Base-by-base conservation (phyloP, 2,329 filamentous ascomycete genomes). In the Botrytis cinerea region DNA sequence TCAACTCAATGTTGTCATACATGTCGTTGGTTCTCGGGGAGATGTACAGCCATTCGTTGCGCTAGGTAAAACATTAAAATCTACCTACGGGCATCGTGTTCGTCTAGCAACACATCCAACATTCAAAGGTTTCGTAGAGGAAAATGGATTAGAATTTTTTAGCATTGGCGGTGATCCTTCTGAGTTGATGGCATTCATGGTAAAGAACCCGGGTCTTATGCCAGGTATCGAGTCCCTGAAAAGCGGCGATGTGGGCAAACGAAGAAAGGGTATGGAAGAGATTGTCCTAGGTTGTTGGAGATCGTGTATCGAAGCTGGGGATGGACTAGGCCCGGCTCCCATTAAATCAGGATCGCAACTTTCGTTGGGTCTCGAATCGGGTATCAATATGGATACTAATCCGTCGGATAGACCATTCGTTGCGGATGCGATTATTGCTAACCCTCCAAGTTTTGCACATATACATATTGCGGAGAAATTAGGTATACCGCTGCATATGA, bases 221-320 rank as follows among this genome's bases (percentile, higher is more conserved):
- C 94, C 94, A 1, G 92, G 92, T 0, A 89, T 95, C 74, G 91
- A 95, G 67, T 90, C 92, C 1, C 82, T 97, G 67, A 90, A 90
- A 74, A 92, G 87, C 76, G 93, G 93, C 12, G 93, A 96, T 80
- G 89, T 97, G 68, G 90, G 88, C 60, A 92, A 91, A 81, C 86
- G 93, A 45, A 87, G 93, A 45, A 90, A 88, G 75, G 92, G 92
- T 25, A 94, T 97, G 75, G 89, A 90, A 74, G 88, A 93, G 74
- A 95, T 96, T 75, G 84, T 97, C n/a, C 84, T 92, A 38, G 94
- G 94, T 0, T 96, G 93, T 78, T 97, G 94, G 95, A 86, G 91
- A 78, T 94, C 93, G 0, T 97, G 94, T 80, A 91, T 93, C 76
- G 92, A 97, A 82, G 88, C 91, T 8, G 93, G 93, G 1, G 87